Base-by-base conservation (phyloP, 768 basidiomycete genomes). In the Mycena latifolia region DNA sequence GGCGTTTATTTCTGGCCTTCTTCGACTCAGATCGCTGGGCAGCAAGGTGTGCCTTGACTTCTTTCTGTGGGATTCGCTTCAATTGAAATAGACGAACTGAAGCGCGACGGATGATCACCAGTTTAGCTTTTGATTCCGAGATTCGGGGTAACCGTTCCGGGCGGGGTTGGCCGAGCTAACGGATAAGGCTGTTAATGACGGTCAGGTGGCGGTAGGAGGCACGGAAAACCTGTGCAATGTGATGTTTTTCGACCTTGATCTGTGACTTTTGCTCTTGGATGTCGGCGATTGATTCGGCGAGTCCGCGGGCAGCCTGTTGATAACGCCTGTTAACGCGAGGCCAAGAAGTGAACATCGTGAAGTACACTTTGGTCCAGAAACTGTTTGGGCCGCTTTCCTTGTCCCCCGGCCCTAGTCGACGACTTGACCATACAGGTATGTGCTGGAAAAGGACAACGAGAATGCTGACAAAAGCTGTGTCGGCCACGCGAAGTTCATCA, bases 281-380 rank as follows among this genome's bases (percentile, higher is more conserved):
- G 35, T 72, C 72, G n/a, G 76, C 82, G 72, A 88, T 85, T 39
- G 80, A 80, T 64, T 77, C 70, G n/a, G 86, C 87, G 15, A 88
- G 74, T 55, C 74, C 75, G 63, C 85, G 68, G 7, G 81, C 80
- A 66, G 86, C 85, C 87, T 87, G 67, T 61, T 60, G 48, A 52
- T 43, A 59, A 65, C 57, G 61, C 63, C 63, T 33, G 35, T 55
- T 31, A 65, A 18, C 47, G 18, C 20, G n/a, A 22, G 48, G 7
- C 22, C 33, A 24, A 14, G 2, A 37, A 50, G 46, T 10, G 37
- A 20, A 6, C 8, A 29, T 22, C 20, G 10, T 37, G 22, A 24
- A 55, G 12, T 71, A 81, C 80, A 61, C 69, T 78, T 63, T 73
- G 74, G 41, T 76, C 80, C n/a, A 81, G 67, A 69, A 82, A 82